These are phyloP conservation scores for Achaetomiella virescens DNA, from an alignment of 495 filamentous ascomycete genomes.

Conservation along the genomic window DNA sequence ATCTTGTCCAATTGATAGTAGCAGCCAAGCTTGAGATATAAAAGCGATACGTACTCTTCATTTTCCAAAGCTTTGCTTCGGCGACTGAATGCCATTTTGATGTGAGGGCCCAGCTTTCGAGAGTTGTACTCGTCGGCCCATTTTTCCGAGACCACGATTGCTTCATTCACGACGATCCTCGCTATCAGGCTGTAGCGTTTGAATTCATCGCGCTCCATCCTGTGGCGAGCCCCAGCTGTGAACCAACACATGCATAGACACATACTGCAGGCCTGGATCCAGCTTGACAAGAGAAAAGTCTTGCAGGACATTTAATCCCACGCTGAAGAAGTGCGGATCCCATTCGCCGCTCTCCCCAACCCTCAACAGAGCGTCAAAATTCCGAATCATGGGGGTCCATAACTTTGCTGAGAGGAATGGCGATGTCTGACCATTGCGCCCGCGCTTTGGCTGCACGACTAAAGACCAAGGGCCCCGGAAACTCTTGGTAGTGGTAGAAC, in stretches of 20 bases:
- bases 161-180: slow-evolving; percentile 1
- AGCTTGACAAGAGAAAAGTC: slow-evolving; percentile 14
- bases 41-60: not conserved
- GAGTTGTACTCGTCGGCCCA: not conserved
- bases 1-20: not conserved
- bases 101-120: not conserved
- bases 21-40: not conserved
- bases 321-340: not conserved
- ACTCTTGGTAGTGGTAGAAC: slow-evolving; percentile 21
- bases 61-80: not conserved
- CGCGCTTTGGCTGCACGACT: not conserved
- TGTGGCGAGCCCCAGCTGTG: slow-evolving; percentile 14
- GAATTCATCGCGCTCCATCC: not conserved
- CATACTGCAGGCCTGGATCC: not conserved
- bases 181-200: not conserved
- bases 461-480: not conserved
- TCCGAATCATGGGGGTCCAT: not conserved
- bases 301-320: slow-evolving; percentile 6
- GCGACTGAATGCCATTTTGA: not conserved
- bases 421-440: not conserved
- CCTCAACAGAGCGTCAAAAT: slow-evolving; percentile 5
- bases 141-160: not conserved
- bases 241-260: slow-evolving; percentile 22
- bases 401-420: not conserved
- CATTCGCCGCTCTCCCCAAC: slow-evolving; percentile 3